These are phyloP conservation scores for Lepidium sativum DNA, from an alignment of 345 rosid species.

Conservation along the genomic window DNA sequence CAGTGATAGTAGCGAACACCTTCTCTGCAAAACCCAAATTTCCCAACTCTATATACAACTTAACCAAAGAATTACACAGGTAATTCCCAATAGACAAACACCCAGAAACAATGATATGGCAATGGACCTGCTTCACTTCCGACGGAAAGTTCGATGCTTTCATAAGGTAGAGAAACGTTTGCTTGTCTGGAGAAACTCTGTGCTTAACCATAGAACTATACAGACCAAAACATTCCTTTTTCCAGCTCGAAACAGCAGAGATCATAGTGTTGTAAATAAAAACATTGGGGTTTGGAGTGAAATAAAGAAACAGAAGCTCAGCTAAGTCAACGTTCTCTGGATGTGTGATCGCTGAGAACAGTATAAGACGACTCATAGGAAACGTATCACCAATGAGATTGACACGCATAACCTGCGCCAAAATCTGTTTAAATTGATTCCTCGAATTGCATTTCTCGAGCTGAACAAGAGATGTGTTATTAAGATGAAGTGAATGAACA, in stretches of 20 bases:
- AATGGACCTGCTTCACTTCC: slow-evolving; percentile 45
- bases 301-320: slow-evolving; percentile 31
- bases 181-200: slow-evolving; percentile 35
- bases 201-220: slow-evolving; percentile 37
- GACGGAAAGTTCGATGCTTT: slow-evolving; percentile 18
- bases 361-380: slow-evolving; percentile 55
- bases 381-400: slow-evolving; percentile 41
- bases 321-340: slow-evolving; percentile 43
- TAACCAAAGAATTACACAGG: slow-evolving; percentile 44
- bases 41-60: slow-evolving; percentile 38
- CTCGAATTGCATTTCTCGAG: slow-evolving; percentile 41
- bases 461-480: slow-evolving; percentile 39
- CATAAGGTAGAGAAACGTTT: slow-evolving; percentile 36
- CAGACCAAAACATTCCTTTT: slow-evolving; percentile 21
- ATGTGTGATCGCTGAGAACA: slow-evolving; percentile 38
- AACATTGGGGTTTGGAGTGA: slow-evolving; percentile 40
- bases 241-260: slow-evolving; percentile 28
- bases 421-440: slow-evolving; percentile 41
- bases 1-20: slow-evolving; percentile 35
- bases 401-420: slow-evolving; percentile 41
- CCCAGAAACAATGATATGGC: slow-evolving; percentile 38
- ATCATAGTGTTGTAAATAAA: slow-evolving; percentile 47
- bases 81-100: slow-evolving; percentile 26
- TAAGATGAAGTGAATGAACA: slow-evolving; percentile 31
- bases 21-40: slow-evolving; percentile 33